Base-by-base conservation (phyloP, 2,329 filamentous ascomycete genomes). In the Drechslerella coelobrocha region DNA sequence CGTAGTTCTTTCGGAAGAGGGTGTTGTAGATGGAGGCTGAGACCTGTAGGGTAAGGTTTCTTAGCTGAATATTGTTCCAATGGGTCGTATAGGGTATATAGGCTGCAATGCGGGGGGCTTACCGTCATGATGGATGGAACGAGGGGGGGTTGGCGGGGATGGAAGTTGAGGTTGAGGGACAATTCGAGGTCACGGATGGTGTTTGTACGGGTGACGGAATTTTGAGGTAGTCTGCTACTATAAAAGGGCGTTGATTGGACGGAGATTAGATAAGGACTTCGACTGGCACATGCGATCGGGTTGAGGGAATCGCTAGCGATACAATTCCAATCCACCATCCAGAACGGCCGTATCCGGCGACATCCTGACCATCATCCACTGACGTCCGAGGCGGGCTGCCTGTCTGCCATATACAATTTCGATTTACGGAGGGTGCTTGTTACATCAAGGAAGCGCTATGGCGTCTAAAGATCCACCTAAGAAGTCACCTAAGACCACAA, bases 1-100 rank as follows among this genome's bases (percentile, higher is more conserved):
- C 84, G 77, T 85, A 89, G 84, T 99, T 99, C 79, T 85, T 88
- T 81, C 89, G 88, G 84, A 97, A 88, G 76, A 97, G 78, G 78
- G 86, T 81, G 84, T 94, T 97, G 81, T 75, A 76, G 72, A 76
- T 76, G 41, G 72, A 52, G 23, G 62, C 43, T 50, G 75, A 24
- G 71, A 75, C 51, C 74, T 76, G 47, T 50, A 19, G 14, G 31
- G 29, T 12, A 2, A 17, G 21, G 17, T 19, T 43, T 34, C 19
- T 60, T 68, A 48, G 47, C 6, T 2, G 34, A 10, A 39, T 5
- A 19, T 48, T 48, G 7, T 14, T 9, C 12, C 19, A 19, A 26
- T 48, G 43, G 3, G 43, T 19, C 3, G 43, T 9, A 2, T 19
- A 10, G 43, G 34, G 34, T 5, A 14, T 6, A 34, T 34, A 12